Conservation (phyloP, 2,329 filamentous ascomycete genomes). For the Claviceps pusilla region DNA sequence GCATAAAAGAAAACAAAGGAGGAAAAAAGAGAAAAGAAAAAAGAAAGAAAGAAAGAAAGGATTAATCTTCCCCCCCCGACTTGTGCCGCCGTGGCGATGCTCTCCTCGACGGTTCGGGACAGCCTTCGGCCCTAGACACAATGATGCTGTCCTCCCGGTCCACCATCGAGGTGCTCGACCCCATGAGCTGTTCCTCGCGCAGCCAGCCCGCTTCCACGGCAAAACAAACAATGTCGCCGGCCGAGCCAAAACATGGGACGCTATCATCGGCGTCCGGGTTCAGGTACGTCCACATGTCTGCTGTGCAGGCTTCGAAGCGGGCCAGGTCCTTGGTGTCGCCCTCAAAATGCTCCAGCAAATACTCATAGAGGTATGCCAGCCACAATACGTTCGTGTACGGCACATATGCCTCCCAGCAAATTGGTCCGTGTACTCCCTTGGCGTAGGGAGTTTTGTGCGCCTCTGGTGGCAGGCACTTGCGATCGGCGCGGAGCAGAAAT, state of each 20-base stretch:
- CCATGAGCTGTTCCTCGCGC: conserved; percentile 34
- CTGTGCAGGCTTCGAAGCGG: conserved; percentile 32
- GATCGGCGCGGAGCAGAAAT: conserved; percentile 36
- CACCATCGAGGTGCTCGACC: conserved; percentile 19
- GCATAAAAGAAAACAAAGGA: neutral
- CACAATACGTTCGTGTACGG: conserved; percentile 53
- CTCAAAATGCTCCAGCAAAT: conserved; percentile 31
- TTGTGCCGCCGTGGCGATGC: conserved; percentile 11
- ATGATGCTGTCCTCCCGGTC: conserved; percentile 29
- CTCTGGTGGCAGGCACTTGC: conserved; percentile 32
- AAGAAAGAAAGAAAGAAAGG: neutral
- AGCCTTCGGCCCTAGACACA: conserved; percentile 14
- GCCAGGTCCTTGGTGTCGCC: conserved; percentile 31
- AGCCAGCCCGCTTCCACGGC: conserved; percentile 45
- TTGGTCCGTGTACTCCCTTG: conserved; percentile 27
- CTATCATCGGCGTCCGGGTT: conserved; percentile 33
- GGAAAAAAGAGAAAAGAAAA: neutral
- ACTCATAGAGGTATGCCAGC: conserved; percentile 47
- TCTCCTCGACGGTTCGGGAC: conserved; percentile 10
- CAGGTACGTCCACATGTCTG: conserved; percentile 39
- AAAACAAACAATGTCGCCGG: conserved; percentile 41
- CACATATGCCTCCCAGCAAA: conserved; percentile 39
- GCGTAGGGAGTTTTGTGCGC: conserved; percentile 33
- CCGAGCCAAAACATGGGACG: conserved; percentile 37
- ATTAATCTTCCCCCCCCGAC: neutral